phyloP scores from a whole-genome alignment of 2,329 filamentous ascomycete species.

The Penicillium sp. region DNA sequence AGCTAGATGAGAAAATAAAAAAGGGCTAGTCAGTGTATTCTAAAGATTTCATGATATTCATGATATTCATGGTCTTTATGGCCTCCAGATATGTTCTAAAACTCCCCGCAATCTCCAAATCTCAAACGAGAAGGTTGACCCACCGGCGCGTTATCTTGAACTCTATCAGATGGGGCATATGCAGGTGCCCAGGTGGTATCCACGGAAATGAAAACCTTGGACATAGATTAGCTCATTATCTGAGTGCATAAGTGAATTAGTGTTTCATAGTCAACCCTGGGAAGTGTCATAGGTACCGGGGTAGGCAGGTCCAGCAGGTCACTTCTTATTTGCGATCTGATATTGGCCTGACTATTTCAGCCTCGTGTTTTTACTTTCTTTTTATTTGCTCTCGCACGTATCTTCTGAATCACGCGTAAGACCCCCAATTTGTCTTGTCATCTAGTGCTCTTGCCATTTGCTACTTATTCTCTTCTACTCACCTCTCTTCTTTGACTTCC shows the following conservation, averaged over 20 bases:
- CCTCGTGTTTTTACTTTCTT: background rate
- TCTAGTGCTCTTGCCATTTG: background rate
- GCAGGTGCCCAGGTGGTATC: background rate
- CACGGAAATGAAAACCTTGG: background rate
- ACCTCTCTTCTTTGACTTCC: background rate
- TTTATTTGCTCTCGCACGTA: background rate
- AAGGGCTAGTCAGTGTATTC: background rate
- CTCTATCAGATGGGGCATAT: background rate
- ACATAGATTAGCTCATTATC: background rate
- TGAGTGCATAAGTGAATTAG: background rate
- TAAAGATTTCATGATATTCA: background rate
- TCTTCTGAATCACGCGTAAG: background rate
- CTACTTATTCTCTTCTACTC: background rate
- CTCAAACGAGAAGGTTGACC: constrained; percentile 15
- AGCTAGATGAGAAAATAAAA: background rate
- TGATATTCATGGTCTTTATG: too few relatives aligned
- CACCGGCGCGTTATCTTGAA: constrained; percentile 6
- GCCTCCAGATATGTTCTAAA: background rate
- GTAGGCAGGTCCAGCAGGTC: constrained; percentile 18
- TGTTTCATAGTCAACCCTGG: background rate
- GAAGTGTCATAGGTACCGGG: background rate
- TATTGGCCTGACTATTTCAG: background rate
- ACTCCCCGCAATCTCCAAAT: constrained; percentile 1
- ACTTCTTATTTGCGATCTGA: constrained; percentile 13
- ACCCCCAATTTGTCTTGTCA: background rate